phyloP scores from a whole-genome alignment of 2,329 filamentous ascomycete species.

The Colletotrichum spaethianum region DNA sequence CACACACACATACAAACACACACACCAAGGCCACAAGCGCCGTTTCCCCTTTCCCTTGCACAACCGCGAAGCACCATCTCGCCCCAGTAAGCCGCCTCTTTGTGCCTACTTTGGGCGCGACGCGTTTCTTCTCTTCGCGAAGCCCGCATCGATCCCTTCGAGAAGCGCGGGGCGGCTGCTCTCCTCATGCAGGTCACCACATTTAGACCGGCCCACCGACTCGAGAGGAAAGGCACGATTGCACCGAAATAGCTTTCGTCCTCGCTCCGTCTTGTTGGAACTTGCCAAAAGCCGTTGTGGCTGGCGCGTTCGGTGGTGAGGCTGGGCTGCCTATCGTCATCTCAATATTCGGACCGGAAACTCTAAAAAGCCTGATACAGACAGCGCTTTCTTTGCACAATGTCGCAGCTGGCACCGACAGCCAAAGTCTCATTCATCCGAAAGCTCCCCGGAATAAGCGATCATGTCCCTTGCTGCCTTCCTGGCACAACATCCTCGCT shows the following conservation, averaged over 20 bases:
- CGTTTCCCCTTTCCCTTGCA: slow-evolving; percentile 16
- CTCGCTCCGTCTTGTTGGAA: background rate
- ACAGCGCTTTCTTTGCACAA: slow-evolving; percentile 6
- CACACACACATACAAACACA: no score
- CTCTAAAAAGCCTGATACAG: slow-evolving; percentile 1
- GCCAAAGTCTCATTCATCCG: background rate
- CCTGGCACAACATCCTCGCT: slow-evolving; percentile 9
- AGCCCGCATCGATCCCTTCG: slow-evolving; percentile 11
- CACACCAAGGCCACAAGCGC: slow-evolving; percentile 13
- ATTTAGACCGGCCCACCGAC: background rate
- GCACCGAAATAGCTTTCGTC: slow-evolving; percentile 29
- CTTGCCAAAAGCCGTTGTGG: background rate
- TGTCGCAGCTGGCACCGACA: background rate
- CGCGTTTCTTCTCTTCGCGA: background rate
- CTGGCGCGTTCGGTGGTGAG: background rate
- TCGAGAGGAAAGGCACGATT: background rate
- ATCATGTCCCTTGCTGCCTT: slow-evolving; percentile 1
- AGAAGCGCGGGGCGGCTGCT: slow-evolving; percentile 21
- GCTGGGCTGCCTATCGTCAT: slow-evolving; percentile 33
- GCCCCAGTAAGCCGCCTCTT: background rate
- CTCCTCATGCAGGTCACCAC: slow-evolving; percentile 5
- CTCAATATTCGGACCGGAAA: slow-evolving; percentile 26
- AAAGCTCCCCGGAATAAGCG: slow-evolving; percentile 10
- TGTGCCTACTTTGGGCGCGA: background rate
- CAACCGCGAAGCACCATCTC: background rate